Evolutionary conservation across 495 filamentous ascomycete genomes (phyloP), one percentile per base, ranked within the genome.

Genomic region (Apiosordaria backusii): DNA sequence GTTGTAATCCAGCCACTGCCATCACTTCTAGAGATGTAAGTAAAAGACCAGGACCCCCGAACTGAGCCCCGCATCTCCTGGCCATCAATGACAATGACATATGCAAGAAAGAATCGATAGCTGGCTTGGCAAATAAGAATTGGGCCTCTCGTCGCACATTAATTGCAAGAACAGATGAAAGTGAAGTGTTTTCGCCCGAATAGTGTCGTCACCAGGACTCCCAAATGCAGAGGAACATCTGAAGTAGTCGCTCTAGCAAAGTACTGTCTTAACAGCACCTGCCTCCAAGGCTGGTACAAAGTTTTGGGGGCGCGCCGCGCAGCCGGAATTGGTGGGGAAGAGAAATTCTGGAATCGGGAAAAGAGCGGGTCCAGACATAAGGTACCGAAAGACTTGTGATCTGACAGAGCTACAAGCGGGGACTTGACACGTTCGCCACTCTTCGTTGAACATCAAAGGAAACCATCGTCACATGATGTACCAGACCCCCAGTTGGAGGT

Each of bases 341-440:
- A 50, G 29, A 45, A 45, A 19, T 68, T 68, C 62, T 68, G 66
- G 66, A 68, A 68, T 29, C 50, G 18, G 26, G 21, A 50, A 52
- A 59, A 24, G 53, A 57, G 53, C 23, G 53, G 53, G 57, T 10
- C 57, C 26, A 25, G 57, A 60, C 2, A 10, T 21, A n/a, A n/a
- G n/a, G n/a, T n/a, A 21, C 52, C 4, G 52, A 22, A n/a, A 55
- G 62, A 64, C 57, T 61, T 65, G 67, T 59, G 50, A 57, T 68
- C 57, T 60, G 62, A 62, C 58, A 23, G 27, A 55, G 54, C 50
- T 59, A 65, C 67, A 55, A 55, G 22, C 21, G 52, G 52, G 18
- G 52, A 21, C 35, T 45, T 45, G 35, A 45, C 35, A 45, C 35
- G 35, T 15, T n/a, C 35, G 35, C 35, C 35, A 13, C 4, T 10